Conservation (phyloP, 176 grass and related monocot species). For the Rhynchospora pubera region DNA sequence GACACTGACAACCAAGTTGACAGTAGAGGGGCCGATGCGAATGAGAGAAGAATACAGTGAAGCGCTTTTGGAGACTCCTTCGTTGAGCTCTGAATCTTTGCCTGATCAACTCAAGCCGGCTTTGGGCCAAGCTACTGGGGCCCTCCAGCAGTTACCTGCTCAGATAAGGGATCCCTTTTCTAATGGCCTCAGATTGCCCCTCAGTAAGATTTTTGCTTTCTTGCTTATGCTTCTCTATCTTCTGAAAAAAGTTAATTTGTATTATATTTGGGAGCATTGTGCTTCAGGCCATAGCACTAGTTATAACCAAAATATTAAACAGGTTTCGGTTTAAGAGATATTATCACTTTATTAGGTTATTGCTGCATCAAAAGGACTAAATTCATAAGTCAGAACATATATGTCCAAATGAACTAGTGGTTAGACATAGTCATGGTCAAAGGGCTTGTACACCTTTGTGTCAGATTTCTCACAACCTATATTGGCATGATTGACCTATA, state of each 20-base stretch:
- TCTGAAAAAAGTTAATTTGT: neutral
- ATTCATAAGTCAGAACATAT: neutral
- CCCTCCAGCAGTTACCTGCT: slow-evolving; percentile 70
- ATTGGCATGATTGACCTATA: no score
- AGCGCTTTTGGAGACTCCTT: slow-evolving; percentile 60
- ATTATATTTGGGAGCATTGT: neutral
- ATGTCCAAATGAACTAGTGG: neutral
- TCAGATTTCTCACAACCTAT: neutral
- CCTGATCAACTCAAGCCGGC: slow-evolving; percentile 75
- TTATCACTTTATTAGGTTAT: neutral
- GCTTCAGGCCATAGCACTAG: neutral
- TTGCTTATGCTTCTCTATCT: neutral
- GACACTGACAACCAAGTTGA: slow-evolving; percentile 62
- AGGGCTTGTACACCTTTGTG: neutral
- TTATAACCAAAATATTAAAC: neutral
- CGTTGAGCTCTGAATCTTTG: slow-evolving; percentile 53
- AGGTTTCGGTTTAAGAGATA: neutral
- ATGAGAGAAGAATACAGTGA: slow-evolving; percentile 93
- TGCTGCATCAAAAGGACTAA: neutral
- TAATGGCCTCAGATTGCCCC: slow-evolving; percentile 73
- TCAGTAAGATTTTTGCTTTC: slow-evolving; percentile 49
- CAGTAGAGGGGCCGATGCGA: slow-evolving; percentile 74
- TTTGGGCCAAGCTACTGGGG: slow-evolving; percentile 57
- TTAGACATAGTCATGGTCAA: neutral
- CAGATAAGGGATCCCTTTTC: slow-evolving; percentile 69